These are phyloP conservation scores for Rhododendron ferrugineum DNA, from an alignment of 148 eudicot species.

Conservation along the genomic window DNA sequence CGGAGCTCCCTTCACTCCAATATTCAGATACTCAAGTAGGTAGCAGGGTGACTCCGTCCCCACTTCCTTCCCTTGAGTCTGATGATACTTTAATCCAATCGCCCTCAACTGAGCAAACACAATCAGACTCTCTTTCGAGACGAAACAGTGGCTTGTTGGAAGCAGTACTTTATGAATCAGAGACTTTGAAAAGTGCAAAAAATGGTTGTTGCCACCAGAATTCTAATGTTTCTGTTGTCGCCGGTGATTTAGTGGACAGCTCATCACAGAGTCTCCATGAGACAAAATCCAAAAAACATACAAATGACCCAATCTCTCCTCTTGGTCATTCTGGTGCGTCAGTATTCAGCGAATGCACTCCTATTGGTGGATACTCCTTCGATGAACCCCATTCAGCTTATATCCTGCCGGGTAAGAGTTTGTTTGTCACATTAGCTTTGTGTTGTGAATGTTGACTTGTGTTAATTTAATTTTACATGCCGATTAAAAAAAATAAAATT, in stretches of 20 bases:
- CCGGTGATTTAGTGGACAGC: constrained; percentile 31
- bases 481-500: neutral
- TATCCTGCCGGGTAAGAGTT: constrained; percentile 32
- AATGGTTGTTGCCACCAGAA: constrained; percentile 21
- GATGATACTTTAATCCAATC: constrained; percentile 59
- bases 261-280: constrained; percentile 31
- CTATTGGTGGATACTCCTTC: constrained; percentile 42
- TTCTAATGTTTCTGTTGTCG: constrained; percentile 20
- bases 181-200: constrained; percentile 36
- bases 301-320: constrained; percentile 63
- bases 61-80: constrained; percentile 57
- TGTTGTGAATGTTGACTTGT: neutral
- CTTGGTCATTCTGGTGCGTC: constrained; percentile 61
- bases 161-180: constrained; percentile 57
- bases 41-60: constrained; percentile 33
- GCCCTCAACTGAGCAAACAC: constrained; percentile 46
- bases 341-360: constrained; percentile 38
- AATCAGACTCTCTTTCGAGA: constrained; percentile 47
- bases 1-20: constrained; percentile 38
- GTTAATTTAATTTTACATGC: neutral
- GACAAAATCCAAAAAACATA: constrained; percentile 39
- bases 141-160: constrained; percentile 64
- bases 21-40: constrained; percentile 22
- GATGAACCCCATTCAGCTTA: constrained; percentile 46
- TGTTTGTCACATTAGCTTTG: neutral